Conservation (phyloP, 2,329 filamentous ascomycete genomes). For the Didymella pinodella region DNA sequence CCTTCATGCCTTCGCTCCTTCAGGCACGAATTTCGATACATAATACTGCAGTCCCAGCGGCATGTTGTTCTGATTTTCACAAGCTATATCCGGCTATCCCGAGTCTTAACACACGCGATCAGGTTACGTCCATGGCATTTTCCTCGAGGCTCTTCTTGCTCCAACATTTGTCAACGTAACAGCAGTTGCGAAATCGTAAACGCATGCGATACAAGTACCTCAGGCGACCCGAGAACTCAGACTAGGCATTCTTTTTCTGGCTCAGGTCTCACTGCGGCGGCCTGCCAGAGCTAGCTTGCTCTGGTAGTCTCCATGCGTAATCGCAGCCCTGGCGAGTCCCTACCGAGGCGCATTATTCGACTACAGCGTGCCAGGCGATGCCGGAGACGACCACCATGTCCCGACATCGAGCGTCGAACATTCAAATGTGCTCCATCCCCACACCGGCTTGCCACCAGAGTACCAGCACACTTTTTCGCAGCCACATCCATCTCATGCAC, state of each 20-base stretch:
- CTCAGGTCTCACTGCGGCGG: slow-evolving; percentile 55
- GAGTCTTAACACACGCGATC: slow-evolving; percentile 51
- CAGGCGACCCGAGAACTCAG: slow-evolving; percentile 46
- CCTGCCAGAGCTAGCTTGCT: slow-evolving; percentile 59
- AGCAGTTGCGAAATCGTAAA: slow-evolving; percentile 51
- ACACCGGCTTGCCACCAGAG: slow-evolving; percentile 47
- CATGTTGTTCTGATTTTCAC: slow-evolving; percentile 29
- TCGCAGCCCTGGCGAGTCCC: slow-evolving; percentile 60
- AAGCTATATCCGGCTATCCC: slow-evolving; percentile 51
- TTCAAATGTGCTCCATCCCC: slow-evolving; percentile 51
- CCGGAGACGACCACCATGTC: slow-evolving; percentile 53
- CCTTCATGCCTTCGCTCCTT: slow-evolving; percentile 51
- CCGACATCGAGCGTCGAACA: slow-evolving; percentile 54
- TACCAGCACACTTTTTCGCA: slow-evolving; percentile 50
- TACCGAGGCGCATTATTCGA: slow-evolving; percentile 58
- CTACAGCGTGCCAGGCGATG: slow-evolving; percentile 55
- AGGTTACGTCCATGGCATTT: slow-evolving; percentile 38
- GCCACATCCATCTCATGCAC: slow-evolving; percentile 49
- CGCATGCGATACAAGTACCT: slow-evolving; percentile 52
- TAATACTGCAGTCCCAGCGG: slow-evolving; percentile 49
- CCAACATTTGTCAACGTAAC: slow-evolving; percentile 54
- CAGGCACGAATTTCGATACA: slow-evolving; percentile 50
- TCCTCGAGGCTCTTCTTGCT: slow-evolving; percentile 46
- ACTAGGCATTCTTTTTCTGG: slow-evolving; percentile 51
- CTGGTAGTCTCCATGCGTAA: slow-evolving; percentile 61